These are phyloP conservation scores for Podospora pseudopauciseta DNA, from an alignment of 495 filamentous ascomycete genomes.

Conservation along the genomic window DNA sequence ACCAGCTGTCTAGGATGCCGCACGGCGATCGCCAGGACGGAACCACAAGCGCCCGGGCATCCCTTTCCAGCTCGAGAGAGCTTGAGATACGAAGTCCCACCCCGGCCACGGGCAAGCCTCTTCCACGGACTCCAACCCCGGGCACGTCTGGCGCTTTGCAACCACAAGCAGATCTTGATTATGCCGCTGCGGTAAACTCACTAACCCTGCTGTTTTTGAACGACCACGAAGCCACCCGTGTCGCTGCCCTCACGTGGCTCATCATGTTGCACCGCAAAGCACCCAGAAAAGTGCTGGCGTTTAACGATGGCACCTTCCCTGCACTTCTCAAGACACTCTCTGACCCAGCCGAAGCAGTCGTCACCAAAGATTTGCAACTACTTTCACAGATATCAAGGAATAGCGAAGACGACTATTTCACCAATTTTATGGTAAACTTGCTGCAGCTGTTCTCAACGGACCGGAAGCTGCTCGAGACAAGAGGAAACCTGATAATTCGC, in stretches of 20 bases:
- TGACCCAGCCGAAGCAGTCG: conserved; percentile 91
- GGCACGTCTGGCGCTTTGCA: conserved; percentile 44
- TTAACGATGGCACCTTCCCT: conserved; percentile 96
- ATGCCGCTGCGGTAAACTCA: conserved; percentile 93
- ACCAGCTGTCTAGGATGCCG: conserved; percentile 42
- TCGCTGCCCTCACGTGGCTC: conserved; percentile 91
- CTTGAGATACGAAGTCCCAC: conserved; percentile 53
- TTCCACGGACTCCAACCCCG: conserved; percentile 43
- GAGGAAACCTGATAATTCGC: conserved; percentile 93
- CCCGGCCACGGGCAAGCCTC: conserved; percentile 43
- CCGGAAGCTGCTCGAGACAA: conserved; percentile 79
- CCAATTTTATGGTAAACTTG: conserved; percentile 95
- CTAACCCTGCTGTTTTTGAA: conserved; percentile 93
- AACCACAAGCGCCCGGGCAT: conserved; percentile 47
- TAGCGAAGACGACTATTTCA: conserved; percentile 95
- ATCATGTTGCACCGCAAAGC: conserved; percentile 97
- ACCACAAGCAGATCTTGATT: conserved; percentile 77
- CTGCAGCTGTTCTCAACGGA: conserved; percentile 95
- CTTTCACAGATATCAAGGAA: conserved; percentile 94
- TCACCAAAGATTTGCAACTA: conserved; percentile 90
- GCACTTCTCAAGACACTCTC: conserved; percentile 94
- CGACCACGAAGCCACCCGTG: conserved; percentile 91
- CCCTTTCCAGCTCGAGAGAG: conserved; percentile 53
- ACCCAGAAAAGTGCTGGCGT: conserved; percentile 87
- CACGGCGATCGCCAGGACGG: conserved; percentile 53